Conservation (phyloP, 1,284 basidiomycete species). For the Heterobasidion occidentale region DNA sequence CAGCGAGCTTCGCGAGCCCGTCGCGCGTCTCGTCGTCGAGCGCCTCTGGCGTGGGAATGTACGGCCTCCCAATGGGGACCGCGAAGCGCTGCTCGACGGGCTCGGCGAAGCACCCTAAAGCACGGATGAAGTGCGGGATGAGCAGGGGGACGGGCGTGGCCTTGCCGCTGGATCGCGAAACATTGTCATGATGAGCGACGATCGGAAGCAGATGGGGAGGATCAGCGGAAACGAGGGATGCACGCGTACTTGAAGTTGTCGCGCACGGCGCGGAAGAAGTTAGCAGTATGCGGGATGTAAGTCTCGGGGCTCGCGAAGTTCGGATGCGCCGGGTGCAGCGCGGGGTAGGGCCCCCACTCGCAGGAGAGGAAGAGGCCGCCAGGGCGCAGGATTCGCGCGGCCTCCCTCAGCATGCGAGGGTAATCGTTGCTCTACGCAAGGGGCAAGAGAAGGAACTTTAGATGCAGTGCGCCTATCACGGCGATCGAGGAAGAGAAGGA, state of each 20-base stretch:
- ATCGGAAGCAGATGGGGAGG: not conserved
- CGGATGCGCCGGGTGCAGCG: constrained; percentile 22
- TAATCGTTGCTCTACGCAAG: constrained; percentile 40
- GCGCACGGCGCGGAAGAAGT: constrained; percentile 2
- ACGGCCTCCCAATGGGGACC: constrained; percentile 9
- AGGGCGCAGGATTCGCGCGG: constrained; percentile 49
- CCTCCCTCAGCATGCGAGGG: constrained; percentile 41
- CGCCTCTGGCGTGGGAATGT: not conserved
- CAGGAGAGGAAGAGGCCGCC: constrained; percentile 59
- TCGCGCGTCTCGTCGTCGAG: not conserved
- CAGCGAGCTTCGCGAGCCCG: not conserved
- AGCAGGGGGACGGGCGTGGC: constrained; percentile 3
- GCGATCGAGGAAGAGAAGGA: not conserved
- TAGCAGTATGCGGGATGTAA: constrained; percentile 4
- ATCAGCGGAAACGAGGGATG: not conserved
- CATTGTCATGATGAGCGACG: not conserved
- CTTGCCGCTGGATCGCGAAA: not conserved
- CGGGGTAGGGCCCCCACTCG: constrained; percentile 43
- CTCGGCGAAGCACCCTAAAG: constrained; percentile 4
- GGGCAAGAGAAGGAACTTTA: constrained; percentile 2
- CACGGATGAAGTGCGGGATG: constrained; percentile 6
- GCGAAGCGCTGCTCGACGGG: constrained; percentile 5
- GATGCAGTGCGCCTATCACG: not conserved
- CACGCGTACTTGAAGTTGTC: not conserved
- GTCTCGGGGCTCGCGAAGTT: not conserved